Percentiles rank a stretch among this genome's conserved stretches.
Evolutionary conservation across 352 stramenopile genomes (phyloP).

Genomic region (Thalassiosira exigua): DNA sequence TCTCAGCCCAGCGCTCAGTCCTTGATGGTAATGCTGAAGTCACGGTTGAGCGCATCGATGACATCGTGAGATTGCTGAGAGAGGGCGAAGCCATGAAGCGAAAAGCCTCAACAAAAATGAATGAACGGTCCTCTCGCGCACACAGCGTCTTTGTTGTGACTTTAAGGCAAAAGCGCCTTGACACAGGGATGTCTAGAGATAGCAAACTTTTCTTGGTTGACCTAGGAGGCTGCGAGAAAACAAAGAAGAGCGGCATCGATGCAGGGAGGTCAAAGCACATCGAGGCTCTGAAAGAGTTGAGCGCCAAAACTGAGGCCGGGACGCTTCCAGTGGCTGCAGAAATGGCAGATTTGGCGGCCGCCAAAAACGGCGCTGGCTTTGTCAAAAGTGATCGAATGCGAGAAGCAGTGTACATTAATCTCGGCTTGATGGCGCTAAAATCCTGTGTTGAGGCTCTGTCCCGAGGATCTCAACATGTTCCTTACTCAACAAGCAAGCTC

Average conservation of each 20-base stretch:
- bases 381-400: slow-evolving; percentile 59
- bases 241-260: slow-evolving; percentile 65
- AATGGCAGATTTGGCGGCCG: neutral
- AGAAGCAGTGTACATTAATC: slow-evolving; percentile 78
- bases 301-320: neutral
- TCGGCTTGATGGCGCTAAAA: slow-evolving; percentile 68
- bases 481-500: slow-evolving; percentile 72
- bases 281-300: slow-evolving; percentile 43
- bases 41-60: slow-evolving; percentile 23
- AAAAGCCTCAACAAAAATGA: slow-evolving; percentile 71
- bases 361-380: slow-evolving; percentile 43
- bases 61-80: slow-evolving; percentile 41
- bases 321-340: neutral
- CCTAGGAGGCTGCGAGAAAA: slow-evolving; percentile 73
- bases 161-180: slow-evolving; percentile 53
- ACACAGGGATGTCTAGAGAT: slow-evolving; percentile 35
- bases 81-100: slow-evolving; percentile 54
- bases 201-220: slow-evolving; percentile 74
- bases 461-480: slow-evolving; percentile 51
- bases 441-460: slow-evolving; percentile 65
- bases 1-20: slow-evolving; percentile 56
- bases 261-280: slow-evolving; percentile 57
- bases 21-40: slow-evolving; percentile 56
- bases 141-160: slow-evolving; percentile 69
- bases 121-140: slow-evolving; percentile 58